Conservation (phyloP, 345 rosid species). For the Brassica rapa region DNA sequence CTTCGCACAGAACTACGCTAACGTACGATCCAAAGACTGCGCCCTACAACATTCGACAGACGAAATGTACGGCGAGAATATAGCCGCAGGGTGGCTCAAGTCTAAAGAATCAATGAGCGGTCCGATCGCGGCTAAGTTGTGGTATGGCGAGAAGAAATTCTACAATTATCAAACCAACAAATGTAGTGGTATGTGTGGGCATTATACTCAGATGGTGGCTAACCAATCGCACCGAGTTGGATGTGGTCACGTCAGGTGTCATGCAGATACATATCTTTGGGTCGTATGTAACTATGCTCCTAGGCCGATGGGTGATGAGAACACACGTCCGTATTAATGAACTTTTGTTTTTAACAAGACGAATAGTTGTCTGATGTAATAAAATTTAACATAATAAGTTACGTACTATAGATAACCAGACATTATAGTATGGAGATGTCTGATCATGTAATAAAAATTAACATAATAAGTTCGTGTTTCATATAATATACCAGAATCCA, state of each 20-base stretch:
- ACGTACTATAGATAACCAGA: background rate
- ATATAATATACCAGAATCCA: background rate
- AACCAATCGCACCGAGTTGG: conserved; percentile 54
- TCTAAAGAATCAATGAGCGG: conserved; percentile 36
- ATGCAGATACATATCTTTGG: conserved; percentile 46
- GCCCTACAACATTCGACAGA: conserved; percentile 45
- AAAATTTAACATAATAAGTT: background rate
- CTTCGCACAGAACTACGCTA: conserved; percentile 46
- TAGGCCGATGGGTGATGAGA: conserved; percentile 40
- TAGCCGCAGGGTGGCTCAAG: conserved; percentile 45
- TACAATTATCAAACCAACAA: conserved; percentile 52
- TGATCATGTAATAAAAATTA: background rate
- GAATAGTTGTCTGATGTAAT: background rate
- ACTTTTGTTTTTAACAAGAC: background rate
- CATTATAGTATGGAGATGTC: background rate
- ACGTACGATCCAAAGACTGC: conserved; percentile 24
- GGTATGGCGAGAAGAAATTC: conserved; percentile 54
- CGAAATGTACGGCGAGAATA: conserved; percentile 58
- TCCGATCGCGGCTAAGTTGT: conserved; percentile 46
- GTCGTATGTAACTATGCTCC: conserved; percentile 65
- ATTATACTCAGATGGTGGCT: conserved; percentile 81
- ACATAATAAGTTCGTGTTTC: background rate
- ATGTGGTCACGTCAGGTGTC: conserved; percentile 62
- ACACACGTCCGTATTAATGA: conserved; percentile 33
- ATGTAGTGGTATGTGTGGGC: conserved; percentile 53